Conservation (phyloP, 306 rosid genomes). For the Begonia peltatifolia region DNA sequence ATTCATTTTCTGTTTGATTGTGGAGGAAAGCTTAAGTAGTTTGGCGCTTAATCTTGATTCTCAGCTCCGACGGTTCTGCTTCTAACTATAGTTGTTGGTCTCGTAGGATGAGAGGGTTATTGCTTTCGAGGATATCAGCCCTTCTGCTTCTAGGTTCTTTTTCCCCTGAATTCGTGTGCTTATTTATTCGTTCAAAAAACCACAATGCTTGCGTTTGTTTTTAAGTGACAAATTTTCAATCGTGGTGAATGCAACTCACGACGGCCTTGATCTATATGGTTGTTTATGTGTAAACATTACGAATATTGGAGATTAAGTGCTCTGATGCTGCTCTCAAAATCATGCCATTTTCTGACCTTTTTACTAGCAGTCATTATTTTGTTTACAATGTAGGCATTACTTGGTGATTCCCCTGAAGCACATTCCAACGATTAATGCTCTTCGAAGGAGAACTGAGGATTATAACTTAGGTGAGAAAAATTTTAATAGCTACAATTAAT, state of each 20-base stretch:
- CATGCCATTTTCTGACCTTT: no score
- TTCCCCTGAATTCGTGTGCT: background rate
- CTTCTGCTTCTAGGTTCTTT: slow-evolving; percentile 49
- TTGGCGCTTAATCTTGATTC: background rate
- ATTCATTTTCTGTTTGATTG: background rate
- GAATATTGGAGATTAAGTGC: no score
- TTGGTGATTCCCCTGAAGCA: slow-evolving; percentile 53
- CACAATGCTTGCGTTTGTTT: no score
- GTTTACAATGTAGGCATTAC: slow-evolving; percentile 35
- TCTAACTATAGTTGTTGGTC: slow-evolving; percentile 10
- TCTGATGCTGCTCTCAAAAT: no score
- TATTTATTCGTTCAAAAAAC: no score
- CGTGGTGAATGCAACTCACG: no score
- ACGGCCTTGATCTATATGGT: no score
- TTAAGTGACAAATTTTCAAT: no score
- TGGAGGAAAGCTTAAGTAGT: background rate
- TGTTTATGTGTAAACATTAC: no score
- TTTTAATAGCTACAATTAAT: slow-evolving; percentile 4
- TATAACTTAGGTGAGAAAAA: slow-evolving; percentile 37
- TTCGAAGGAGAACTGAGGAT: slow-evolving; percentile 35
- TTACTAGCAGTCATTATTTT: no score
- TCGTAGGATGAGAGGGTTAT: slow-evolving; percentile 49
- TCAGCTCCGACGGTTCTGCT: background rate
- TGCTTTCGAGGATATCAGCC: slow-evolving; percentile 44
- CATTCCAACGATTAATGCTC: slow-evolving; percentile 45